Evolutionary conservation across 2,329 filamentous ascomycete species (phyloP).

Genomic region (Exophiala lecanii-corni): DNA sequence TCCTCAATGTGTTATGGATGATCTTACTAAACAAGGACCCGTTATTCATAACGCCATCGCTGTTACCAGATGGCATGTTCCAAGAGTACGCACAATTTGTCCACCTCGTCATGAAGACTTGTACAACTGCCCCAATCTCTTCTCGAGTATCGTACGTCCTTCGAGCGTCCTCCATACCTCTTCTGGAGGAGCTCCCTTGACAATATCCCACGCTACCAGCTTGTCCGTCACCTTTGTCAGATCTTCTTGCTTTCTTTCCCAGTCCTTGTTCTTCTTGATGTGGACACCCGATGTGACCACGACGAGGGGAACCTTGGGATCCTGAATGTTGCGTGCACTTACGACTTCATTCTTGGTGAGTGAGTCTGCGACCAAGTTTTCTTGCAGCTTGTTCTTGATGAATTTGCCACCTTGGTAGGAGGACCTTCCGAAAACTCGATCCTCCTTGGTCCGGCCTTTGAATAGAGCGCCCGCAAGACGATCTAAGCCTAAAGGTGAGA

Average conservation of each 20-base stretch:
- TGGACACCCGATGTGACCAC: constrained; percentile 77
- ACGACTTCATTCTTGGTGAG: constrained; percentile 78
- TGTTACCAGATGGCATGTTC: too few species aligned
- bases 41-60: too few species aligned
- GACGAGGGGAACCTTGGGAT: constrained; percentile 67
- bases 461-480: constrained; percentile 76
- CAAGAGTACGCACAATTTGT: too few species aligned
- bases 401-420: constrained; percentile 76
- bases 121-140: constrained; percentile 68
- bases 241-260: constrained; percentile 82
- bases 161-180: constrained; percentile 75
- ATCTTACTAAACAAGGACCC: too few species aligned
- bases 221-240: constrained; percentile 75
- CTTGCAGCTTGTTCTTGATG: constrained; percentile 87
- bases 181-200: constrained; percentile 70
- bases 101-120: too few species aligned
- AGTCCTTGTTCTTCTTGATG: constrained; percentile 61
- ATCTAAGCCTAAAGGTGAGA: constrained; percentile 83
- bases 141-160: constrained; percentile 72
- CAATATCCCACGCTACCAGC: constrained; percentile 77
- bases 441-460: constrained; percentile 70
- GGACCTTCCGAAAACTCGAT: constrained; percentile 77
- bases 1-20: too few species aligned
- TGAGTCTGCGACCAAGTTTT: constrained; percentile 80
- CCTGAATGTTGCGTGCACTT: constrained; percentile 74